Percentiles rank a stretch among this genome's conserved stretches.
phyloP scores from a whole-genome alignment of 1,284 basidiomycete species.

The Fomitopsis palustris region DNA sequence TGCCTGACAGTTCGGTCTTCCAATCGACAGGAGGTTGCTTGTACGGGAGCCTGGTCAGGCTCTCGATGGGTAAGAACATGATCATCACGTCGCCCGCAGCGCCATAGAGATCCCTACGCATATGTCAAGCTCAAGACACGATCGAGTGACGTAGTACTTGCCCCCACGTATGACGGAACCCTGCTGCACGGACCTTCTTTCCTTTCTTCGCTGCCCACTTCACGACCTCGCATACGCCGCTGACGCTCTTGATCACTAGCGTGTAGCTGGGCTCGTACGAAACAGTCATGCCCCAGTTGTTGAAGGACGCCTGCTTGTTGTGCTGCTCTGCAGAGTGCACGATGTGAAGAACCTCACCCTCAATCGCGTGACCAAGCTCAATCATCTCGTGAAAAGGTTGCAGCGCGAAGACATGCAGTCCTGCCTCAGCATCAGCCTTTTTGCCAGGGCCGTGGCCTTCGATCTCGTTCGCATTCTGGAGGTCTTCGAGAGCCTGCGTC shows the following conservation, averaged over 20 bases:
- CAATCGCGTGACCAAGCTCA: background rate
- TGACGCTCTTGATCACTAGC: slow-evolving; percentile 9
- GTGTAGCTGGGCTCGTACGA: slow-evolving; percentile 4
- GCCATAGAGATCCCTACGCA: slow-evolving; percentile 5
- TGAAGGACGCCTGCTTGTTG: slow-evolving; percentile 2
- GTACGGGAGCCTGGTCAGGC: slow-evolving; percentile 8
- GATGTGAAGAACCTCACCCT: background rate
- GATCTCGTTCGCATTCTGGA: background rate
- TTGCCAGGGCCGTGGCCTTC: background rate
- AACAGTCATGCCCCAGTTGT: slow-evolving; percentile 13
- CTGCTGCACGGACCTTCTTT: slow-evolving; percentile 10
- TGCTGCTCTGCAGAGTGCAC: background rate
- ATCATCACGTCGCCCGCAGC: slow-evolving; percentile 5
- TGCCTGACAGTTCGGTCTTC: slow-evolving; percentile 7
- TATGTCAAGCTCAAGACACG: background rate
- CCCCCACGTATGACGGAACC: slow-evolving; percentile 15
- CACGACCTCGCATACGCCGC: slow-evolving; percentile 11
- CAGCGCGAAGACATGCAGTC: background rate
- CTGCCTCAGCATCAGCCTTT: background rate
- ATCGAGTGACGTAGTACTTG: background rate
- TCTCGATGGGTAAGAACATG: slow-evolving; percentile 10
- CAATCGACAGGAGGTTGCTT: slow-evolving; percentile 8
- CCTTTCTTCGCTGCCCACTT: slow-evolving; percentile 10
- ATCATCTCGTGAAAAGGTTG: background rate
- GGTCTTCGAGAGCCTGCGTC: background rate